Evolutionary conservation across 1,284 basidiomycete genomes (phyloP).

Genomic region (Tylopilus microsporus): DNA sequence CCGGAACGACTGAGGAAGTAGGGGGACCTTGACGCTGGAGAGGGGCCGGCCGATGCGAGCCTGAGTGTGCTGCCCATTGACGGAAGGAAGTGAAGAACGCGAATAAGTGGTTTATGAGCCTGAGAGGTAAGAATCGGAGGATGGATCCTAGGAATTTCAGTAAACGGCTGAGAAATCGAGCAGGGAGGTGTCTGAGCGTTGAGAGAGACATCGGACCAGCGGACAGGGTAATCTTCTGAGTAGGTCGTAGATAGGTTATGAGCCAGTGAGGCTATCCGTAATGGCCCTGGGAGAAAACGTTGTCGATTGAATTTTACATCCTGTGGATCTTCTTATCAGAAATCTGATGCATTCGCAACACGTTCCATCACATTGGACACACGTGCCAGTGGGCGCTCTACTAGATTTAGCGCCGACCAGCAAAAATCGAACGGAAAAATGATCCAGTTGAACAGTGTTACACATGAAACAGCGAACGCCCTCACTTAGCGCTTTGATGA

Average conservation of each 20-base stretch:
- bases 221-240: background rate
- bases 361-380: no score
- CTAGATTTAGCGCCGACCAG: no score
- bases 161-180: constrained; percentile 11
- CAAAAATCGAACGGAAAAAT: no score
- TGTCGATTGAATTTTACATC: background rate
- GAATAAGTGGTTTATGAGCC: constrained; percentile 9
- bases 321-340: constrained; percentile 1
- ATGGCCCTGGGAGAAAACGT: background rate
- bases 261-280: background rate
- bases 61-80: constrained; percentile 7
- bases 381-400: no score
- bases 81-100: constrained; percentile 7
- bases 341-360: no score
- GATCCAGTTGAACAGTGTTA: no score
- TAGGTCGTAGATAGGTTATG: background rate
- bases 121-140: background rate
- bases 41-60: background rate
- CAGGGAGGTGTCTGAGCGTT: background rate
- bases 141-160: constrained; percentile 4
- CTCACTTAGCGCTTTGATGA: no score
- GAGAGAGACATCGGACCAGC: background rate
- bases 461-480: no score
- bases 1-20: background rate
- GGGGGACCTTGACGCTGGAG: background rate